A percentile compares a stretch with the other conserved stretches of the same genome.
phyloP scores from a whole-genome alignment of 805 yeast genomes.

The Cyberlindnera nakhonratchasimensis region DNA sequence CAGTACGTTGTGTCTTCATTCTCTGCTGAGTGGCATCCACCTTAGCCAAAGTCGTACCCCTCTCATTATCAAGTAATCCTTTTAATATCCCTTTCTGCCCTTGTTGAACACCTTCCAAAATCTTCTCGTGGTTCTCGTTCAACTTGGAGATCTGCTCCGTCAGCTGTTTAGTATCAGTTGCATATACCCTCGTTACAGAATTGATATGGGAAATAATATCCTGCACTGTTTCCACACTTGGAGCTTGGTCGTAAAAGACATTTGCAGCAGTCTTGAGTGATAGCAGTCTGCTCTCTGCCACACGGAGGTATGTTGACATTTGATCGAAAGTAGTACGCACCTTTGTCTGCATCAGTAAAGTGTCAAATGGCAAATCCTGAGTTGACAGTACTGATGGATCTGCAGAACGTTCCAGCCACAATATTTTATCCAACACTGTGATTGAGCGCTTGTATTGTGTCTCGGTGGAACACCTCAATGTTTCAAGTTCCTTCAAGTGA shows the following conservation, averaged over 20 bases:
- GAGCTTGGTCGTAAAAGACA: constrained; percentile 10
- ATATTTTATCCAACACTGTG: constrained; percentile 11
- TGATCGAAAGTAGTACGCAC: constrained; percentile 15
- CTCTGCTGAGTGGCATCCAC: constrained; percentile 15
- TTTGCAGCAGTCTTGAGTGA: constrained; percentile 20
- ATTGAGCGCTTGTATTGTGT: constrained; percentile 6
- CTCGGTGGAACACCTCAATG: not conserved
- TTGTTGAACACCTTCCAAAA: constrained; percentile 13
- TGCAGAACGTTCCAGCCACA: constrained; percentile 6
- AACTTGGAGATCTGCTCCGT: constrained; percentile 20
- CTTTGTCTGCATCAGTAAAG: constrained; percentile 15
- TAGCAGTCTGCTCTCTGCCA: constrained; percentile 19
- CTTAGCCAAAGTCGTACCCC: constrained; percentile 17
- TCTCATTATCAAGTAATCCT: constrained; percentile 7
- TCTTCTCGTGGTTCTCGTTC: constrained; percentile 21
- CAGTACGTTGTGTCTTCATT: constrained; percentile 4
- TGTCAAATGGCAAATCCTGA: constrained; percentile 23
- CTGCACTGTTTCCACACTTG: constrained; percentile 15
- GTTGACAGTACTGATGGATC: constrained; percentile 12
- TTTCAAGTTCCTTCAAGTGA: constrained; percentile 3
- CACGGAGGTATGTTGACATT: constrained; percentile 14
- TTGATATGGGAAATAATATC: constrained; percentile 18
- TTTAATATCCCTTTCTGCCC: constrained; percentile 5
- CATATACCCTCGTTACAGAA: constrained; percentile 17
- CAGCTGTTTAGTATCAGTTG: constrained; percentile 20